Evolutionary conservation across 2,329 filamentous ascomycete species (phyloP).

Genomic region (Diaporthe caulivora): DNA sequence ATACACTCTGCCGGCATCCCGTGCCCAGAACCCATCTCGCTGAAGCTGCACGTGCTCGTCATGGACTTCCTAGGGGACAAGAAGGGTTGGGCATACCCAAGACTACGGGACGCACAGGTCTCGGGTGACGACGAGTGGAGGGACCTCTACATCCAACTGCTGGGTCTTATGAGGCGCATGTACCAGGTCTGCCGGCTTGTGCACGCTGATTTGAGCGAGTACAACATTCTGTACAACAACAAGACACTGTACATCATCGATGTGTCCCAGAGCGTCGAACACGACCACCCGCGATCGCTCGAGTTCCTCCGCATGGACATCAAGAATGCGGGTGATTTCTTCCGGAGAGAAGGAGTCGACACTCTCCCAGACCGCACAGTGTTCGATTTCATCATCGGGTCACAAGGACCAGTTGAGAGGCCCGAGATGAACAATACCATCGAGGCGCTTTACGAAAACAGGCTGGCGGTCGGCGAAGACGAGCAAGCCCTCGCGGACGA

Average conservation of each 20-base stretch:
- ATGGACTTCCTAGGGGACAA: conserved; percentile 94
- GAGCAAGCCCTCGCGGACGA: conserved; percentile 62
- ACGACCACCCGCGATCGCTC: conserved; percentile 90
- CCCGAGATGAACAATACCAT: conserved; percentile 72
- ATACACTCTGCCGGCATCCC: conserved; percentile 88
- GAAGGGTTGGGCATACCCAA: conserved; percentile 88
- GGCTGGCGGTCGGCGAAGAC: conserved; percentile 53
- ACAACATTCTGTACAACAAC: conserved; percentile 94
- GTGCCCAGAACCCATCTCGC: conserved; percentile 87
- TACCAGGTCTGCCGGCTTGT: conserved; percentile 94
- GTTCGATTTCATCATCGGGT: conserved; percentile 84
- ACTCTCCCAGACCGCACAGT: conserved; percentile 82
- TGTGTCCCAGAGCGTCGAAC: conserved; percentile 96
- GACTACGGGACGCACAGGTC: conserved; percentile 88
- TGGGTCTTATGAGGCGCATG: conserved; percentile 91
- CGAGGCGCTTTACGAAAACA: conserved; percentile 74
- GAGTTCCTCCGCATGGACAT: conserved; percentile 99
- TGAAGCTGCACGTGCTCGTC: conserved; percentile 93
- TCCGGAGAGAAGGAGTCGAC: conserved; percentile 86
- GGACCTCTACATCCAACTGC: conserved; percentile 82
- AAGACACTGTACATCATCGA: conserved; percentile 92
- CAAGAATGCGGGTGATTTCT: conserved; percentile 96
- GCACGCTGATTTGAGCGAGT: conserved; percentile 97
- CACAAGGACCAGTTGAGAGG: conserved; percentile 71
- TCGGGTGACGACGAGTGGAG: conserved; percentile 80